These are phyloP conservation scores for Thielaviopsis euricoi DNA, from an alignment of 2,329 filamentous ascomycete genomes.

Conservation along the genomic window DNA sequence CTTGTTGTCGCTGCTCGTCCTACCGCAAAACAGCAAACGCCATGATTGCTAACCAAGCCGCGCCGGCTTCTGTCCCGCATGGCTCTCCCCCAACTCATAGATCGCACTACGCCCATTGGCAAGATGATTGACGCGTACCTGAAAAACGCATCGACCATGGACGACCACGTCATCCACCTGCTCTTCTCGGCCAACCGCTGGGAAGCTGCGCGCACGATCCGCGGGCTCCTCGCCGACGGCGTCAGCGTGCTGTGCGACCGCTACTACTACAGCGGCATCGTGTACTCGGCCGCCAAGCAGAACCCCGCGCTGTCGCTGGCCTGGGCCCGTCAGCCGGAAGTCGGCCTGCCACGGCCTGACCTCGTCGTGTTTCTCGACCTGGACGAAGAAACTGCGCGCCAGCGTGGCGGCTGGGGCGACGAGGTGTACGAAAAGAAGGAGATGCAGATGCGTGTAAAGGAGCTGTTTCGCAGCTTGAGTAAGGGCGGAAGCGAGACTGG, in stretches of 20 bases:
- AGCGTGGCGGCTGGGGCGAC: slow-evolving; percentile 70
- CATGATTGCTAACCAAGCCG: neutral
- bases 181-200: slow-evolving; percentile 84
- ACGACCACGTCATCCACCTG: slow-evolving; percentile 80
- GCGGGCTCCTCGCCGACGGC: slow-evolving; percentile 41
- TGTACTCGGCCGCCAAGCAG: slow-evolving; percentile 80
- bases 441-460: slow-evolving; percentile 66
- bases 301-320: slow-evolving; percentile 51
- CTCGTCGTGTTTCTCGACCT: slow-evolving; percentile 77
- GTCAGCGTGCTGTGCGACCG: slow-evolving; percentile 73
- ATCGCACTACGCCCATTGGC: slow-evolving; percentile 70
- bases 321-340: slow-evolving; percentile 75
- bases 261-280: slow-evolving; percentile 88
- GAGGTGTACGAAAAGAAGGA: slow-evolving; percentile 77
- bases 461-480: slow-evolving; percentile 39
- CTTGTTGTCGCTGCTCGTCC: too few species aligned
- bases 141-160: slow-evolving; percentile 51
- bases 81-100: too few species aligned
- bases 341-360: slow-evolving; percentile 76
- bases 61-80: too few species aligned
- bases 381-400: slow-evolving; percentile 51
- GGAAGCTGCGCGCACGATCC: slow-evolving; percentile 46
- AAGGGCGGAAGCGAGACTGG: slow-evolving; percentile 20
- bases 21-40: neutral
- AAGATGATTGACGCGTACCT: slow-evolving; percentile 77